A percentile compares a stretch with the other conserved stretches of the same genome.
Evolutionary conservation across 768 basidiomycete species (phyloP).

Genomic region (Phanerodontia chrysosporium): DNA sequence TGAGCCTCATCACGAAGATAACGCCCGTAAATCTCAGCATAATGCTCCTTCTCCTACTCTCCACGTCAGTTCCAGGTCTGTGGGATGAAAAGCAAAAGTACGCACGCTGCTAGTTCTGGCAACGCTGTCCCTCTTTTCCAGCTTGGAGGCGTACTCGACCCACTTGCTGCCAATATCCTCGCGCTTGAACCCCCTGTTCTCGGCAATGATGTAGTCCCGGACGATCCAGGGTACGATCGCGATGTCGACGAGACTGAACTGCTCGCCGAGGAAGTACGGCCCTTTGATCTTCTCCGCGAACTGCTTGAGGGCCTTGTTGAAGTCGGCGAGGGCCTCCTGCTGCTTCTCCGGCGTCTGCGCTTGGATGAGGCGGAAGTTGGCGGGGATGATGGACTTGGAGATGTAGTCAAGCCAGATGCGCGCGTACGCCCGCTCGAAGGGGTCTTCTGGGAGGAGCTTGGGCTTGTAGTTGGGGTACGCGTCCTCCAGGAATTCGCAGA

Average conservation of each 20-base stretch:
- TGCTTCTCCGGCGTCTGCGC: constrained; percentile 29
- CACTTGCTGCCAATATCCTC: constrained; percentile 37
- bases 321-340: constrained; percentile 29
- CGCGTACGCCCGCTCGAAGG: constrained; percentile 39
- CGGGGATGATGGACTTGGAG: constrained; percentile 45
- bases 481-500: constrained; percentile 62
- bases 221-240: constrained; percentile 50
- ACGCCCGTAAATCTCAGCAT: constrained; percentile 35
- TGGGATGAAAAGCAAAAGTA: neutral
- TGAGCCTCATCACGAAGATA: constrained; percentile 28
- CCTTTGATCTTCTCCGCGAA: constrained; percentile 34
- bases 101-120: constrained; percentile 30
- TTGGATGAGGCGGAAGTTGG: constrained; percentile 37
- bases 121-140: constrained; percentile 41
- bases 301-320: constrained; percentile 31
- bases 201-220: constrained; percentile 39
- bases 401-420: constrained; percentile 54
- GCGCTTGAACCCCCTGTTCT: constrained; percentile 41
- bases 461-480: constrained; percentile 40
- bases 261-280: constrained; percentile 49
- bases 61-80: neutral
- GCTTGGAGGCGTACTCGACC: constrained; percentile 35
- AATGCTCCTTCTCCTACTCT: constrained; percentile 33
- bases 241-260: constrained; percentile 46
- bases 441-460: constrained; percentile 42